phyloP scores from a whole-genome alignment of 2,329 filamentous ascomycete genomes.

The Whalleya microplaca region DNA sequence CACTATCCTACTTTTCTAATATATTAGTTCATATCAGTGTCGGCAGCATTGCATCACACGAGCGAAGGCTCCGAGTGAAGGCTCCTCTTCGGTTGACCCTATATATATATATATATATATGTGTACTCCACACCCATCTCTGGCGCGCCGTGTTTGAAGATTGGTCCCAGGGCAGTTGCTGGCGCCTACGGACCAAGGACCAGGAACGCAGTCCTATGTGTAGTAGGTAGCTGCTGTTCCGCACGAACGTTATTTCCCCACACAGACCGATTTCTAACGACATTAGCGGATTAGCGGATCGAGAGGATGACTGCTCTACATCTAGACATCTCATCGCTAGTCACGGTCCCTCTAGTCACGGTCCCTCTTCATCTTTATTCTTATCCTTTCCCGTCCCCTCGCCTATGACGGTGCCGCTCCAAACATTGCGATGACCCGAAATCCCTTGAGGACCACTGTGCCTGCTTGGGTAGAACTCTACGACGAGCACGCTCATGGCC shows the following conservation, averaged over 20 bases:
- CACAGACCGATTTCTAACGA: slow-evolving; percentile 16
- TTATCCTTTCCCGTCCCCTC: slow-evolving; percentile 17
- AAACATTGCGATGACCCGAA: slow-evolving; percentile 31
- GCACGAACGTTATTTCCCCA: slow-evolving; percentile 14
- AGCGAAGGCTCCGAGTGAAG: too few relatives aligned
- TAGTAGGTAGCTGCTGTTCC: slow-evolving; percentile 8
- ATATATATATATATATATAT: not conserved
- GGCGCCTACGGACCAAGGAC: not conserved
- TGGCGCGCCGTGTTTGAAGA: not conserved
- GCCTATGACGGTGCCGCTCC: slow-evolving; percentile 22
- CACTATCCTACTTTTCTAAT: too few relatives aligned
- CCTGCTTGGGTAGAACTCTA: slow-evolving; percentile 39
- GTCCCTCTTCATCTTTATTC: slow-evolving; percentile 18
- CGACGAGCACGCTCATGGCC: slow-evolving; percentile 34
- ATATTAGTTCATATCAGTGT: too few relatives aligned
- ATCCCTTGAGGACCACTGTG: slow-evolving; percentile 34
- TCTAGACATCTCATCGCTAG: slow-evolving; percentile 6
- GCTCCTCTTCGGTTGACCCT: not conserved
- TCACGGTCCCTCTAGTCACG: slow-evolving; percentile 7
- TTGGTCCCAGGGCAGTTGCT: not conserved
- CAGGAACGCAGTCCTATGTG: not conserved
- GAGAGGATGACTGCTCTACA: slow-evolving; percentile 22
- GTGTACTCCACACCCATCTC: not conserved
- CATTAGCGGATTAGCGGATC: slow-evolving; percentile 5
- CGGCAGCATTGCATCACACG: too few relatives aligned